Percentiles rank a stretch among this genome's conserved stretches.
Evolutionary conservation across 805 yeast genomes (phyloP).

Genomic region (Sungouiozyma ichnusensis): DNA sequence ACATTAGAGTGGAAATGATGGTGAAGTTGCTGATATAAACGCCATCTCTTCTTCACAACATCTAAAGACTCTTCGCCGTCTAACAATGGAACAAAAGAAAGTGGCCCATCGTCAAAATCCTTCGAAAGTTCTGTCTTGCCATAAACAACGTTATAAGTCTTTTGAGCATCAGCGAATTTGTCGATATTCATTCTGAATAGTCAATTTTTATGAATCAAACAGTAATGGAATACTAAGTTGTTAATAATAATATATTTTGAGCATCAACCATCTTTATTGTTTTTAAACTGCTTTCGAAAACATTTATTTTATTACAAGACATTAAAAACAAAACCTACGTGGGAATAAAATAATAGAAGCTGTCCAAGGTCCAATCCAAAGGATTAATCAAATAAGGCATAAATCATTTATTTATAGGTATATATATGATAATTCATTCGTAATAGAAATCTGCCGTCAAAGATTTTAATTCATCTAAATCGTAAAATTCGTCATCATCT

Average conservation of each 20-base stretch:
- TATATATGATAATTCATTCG: too few species aligned
- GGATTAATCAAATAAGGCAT: too few species aligned
- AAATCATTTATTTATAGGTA: too few species aligned
- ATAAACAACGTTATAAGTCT: constrained; percentile 16
- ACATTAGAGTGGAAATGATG: constrained; percentile 25
- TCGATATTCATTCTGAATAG: constrained; percentile 15
- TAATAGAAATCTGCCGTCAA: constrained; percentile 22
- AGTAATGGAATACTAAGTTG: too few species aligned
- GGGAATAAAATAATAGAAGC: too few species aligned
- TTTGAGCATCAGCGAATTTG: constrained; percentile 27
- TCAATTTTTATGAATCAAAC: too few species aligned
- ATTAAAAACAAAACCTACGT: too few species aligned
- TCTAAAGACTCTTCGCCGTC: constrained; percentile 35
- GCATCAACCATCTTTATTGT: too few species aligned
- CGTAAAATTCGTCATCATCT: constrained; percentile 18
- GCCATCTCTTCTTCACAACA: constrained; percentile 32
- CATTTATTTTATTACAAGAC: too few species aligned
- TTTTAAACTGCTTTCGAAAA: too few species aligned
- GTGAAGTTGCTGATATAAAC: constrained; percentile 29
- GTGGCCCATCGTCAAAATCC: constrained; percentile 6
- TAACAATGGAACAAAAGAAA: constrained; percentile 35
- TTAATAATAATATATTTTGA: too few species aligned
- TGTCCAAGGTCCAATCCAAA: too few species aligned
- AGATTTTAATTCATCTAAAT: constrained; percentile 15
- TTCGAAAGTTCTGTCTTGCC: constrained; percentile 11